Evolutionary conservation across 2,329 filamentous ascomycete species (phyloP).

Genomic region (Hymenoscyphus infarciens): DNA sequence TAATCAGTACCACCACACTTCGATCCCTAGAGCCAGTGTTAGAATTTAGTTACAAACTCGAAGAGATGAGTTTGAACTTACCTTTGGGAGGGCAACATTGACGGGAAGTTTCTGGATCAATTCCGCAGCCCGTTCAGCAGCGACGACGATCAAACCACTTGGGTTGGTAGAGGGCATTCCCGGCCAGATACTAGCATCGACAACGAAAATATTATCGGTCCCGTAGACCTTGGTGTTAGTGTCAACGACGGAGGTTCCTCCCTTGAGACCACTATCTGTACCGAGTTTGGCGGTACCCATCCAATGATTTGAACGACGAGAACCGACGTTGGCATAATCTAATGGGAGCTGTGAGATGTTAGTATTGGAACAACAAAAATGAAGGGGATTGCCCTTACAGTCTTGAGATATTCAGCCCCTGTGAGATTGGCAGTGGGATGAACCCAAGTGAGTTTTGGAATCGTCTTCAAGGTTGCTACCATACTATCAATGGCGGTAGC

Average conservation of each 20-base stretch:
- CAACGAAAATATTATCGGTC: conserved; percentile 65
- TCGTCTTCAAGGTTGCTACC: conserved; percentile 48
- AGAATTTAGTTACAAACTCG: background rate
- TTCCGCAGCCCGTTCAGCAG: conserved; percentile 48
- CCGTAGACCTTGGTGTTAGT: conserved; percentile 61
- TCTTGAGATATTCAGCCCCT: conserved; percentile 54
- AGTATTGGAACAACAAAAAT: conserved; percentile 17
- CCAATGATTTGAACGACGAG: conserved; percentile 40
- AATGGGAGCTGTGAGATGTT: conserved; percentile 24
- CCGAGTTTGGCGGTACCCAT: conserved; percentile 59
- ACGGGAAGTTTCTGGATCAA: conserved; percentile 30
- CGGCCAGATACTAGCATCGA: conserved; percentile 67
- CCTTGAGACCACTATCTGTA: conserved; percentile 42
- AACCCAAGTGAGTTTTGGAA: conserved; percentile 53
- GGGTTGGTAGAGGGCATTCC: conserved; percentile 68
- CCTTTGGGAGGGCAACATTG: background rate
- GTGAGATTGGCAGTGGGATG: conserved; percentile 50
- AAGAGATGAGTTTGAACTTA: background rate
- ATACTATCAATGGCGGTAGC: conserved; percentile 61
- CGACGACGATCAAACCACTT: conserved; percentile 60
- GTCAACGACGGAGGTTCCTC: conserved; percentile 59
- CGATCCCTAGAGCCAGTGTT: background rate
- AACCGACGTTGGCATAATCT: conserved; percentile 26
- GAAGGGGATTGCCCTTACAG: conserved; percentile 35
- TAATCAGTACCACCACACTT: background rate